Conservation (phyloP, 2,329 filamentous ascomycete species). For the Phaeosphaeria sp. region DNA sequence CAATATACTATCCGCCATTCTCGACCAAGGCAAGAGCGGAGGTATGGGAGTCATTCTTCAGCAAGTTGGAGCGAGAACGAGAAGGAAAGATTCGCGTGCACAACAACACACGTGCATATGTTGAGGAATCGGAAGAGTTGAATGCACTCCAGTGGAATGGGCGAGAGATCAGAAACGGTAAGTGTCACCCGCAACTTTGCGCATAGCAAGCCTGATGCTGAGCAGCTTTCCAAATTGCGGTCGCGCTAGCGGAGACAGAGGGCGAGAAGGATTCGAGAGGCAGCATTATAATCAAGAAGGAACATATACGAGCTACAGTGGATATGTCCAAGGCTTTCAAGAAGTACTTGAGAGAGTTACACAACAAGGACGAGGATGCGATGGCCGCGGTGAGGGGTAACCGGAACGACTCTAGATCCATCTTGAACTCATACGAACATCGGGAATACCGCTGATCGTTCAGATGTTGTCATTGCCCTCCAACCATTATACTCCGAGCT, state of each 20-base stretch:
- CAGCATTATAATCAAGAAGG: conserved; percentile 4
- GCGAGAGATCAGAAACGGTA: conserved; percentile 39
- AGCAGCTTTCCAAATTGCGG: conserved; percentile 30
- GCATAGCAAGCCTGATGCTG: background rate
- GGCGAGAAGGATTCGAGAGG: conserved; percentile 9
- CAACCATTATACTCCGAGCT: no score
- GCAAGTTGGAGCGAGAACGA: conserved; percentile 16
- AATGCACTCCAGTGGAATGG: conserved; percentile 32
- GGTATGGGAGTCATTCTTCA: conserved; percentile 36
- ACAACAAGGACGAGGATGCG: conserved; percentile 7
- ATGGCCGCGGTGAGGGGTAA: background rate
- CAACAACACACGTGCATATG: conserved; percentile 19
- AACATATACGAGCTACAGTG: conserved; percentile 22
- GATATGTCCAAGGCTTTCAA: conserved; percentile 24
- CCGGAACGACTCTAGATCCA: background rate
- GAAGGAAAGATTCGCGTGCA: conserved; percentile 4
- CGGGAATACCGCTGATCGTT: background rate
- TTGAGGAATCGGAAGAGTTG: conserved; percentile 16
- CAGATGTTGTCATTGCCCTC: no score
- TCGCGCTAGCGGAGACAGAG: conserved; percentile 25
- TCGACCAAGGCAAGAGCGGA: conserved; percentile 12
- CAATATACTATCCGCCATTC: conserved; percentile 67
- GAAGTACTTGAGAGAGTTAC: conserved; percentile 19
- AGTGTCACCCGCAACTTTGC: background rate
- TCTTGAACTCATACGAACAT: background rate